Evolutionary conservation across 192 early-diverging fungal genomes (phyloP), one percentile per base, ranked within the genome.

Genomic region (Entophlyctis helioformis): DNA sequence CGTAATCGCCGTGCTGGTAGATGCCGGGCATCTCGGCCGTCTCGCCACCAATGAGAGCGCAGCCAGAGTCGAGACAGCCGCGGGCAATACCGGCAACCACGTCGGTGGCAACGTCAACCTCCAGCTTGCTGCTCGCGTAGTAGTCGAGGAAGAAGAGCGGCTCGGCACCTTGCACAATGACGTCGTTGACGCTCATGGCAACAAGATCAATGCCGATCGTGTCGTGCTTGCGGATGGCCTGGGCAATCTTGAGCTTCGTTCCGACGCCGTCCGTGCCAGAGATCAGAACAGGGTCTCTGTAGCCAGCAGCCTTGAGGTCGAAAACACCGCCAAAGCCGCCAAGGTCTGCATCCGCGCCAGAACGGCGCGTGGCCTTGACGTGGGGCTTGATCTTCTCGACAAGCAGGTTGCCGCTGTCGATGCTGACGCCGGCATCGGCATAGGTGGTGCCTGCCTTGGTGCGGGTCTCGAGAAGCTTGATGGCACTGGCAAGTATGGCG

Each of bases 1-100:
- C 96, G 50, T 86, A 86, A 51, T 85, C 86, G 21, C 89, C 90
- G 38, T 62, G 53, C 21, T 74, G 54, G 54, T 97, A 98, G 51
- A 98, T 74, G 36, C 93, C 91, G 11, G 96, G 96, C 96, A 99
- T 99, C 57, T 99, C 96, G 8, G 96, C 87, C 18, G 96, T 99
- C 69, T 99, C 96, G 25, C 96, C 96, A 49, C 96, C 96, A 46
- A 99, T 79, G 45, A 99, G 80, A 33, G 96, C 96, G 46, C 88
- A 91, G 16, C 86, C 86, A 3, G 91, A 73, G 47, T 90, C 67
- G 27, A 75, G 53, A 63, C 96, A 99, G 7, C 93, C 96, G n/a
- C 81, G 75, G 22, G 87, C 93, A 36, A 99, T 86, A 48, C 96
- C 94, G 46, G 74, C 71, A 43, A 99, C 81, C 55, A 99, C 89